Evolutionary conservation across 306 rosid species (phyloP).

Genomic region (Citrullus amarus): DNA sequence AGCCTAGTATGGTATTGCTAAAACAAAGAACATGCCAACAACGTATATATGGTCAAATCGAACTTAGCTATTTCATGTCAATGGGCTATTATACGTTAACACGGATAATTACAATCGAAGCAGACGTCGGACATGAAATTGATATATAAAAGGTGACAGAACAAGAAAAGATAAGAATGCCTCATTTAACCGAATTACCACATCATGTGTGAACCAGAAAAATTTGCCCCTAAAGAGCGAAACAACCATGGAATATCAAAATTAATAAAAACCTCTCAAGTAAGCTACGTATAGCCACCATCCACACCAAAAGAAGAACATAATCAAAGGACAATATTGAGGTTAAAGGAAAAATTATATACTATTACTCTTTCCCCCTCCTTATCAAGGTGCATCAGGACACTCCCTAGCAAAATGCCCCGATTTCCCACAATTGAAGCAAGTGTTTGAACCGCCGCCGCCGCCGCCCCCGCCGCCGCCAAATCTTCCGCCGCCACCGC

Average conservation of each 20-base stretch:
- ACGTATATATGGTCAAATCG: not conserved
- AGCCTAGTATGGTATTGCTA: not conserved
- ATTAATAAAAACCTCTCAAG: constrained; percentile 15
- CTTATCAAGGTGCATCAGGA: constrained; percentile 23
- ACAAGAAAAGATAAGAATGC: not conserved
- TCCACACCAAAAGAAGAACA: constrained; percentile 15
- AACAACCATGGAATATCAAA: constrained; percentile 10
- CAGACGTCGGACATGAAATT: not conserved
- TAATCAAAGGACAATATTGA: constrained; percentile 6
- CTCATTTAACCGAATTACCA: constrained; percentile 15
- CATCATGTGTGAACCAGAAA: constrained; percentile 14
- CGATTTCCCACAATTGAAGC: constrained; percentile 34
- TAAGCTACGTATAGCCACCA: constrained; percentile 27
- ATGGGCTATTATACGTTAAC: not conserved
- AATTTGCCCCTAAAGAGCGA: constrained; percentile 18
- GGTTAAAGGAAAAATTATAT: not conserved
- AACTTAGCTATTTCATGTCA: not conserved
- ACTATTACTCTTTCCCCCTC: constrained; percentile 37
- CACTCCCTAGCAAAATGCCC: constrained; percentile 81
- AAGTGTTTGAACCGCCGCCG: constrained; percentile 12
- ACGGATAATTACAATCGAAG: not conserved
- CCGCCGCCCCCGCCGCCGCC: constrained; percentile 13
- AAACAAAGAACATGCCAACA: not conserved
- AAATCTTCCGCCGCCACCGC: constrained; percentile 10
- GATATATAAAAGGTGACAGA: not conserved